Evolutionary conservation across 1,139 yeast species (phyloP), one percentile per base, ranked within the genome.

Genomic region (Sugiyamaella japonica): DNA sequence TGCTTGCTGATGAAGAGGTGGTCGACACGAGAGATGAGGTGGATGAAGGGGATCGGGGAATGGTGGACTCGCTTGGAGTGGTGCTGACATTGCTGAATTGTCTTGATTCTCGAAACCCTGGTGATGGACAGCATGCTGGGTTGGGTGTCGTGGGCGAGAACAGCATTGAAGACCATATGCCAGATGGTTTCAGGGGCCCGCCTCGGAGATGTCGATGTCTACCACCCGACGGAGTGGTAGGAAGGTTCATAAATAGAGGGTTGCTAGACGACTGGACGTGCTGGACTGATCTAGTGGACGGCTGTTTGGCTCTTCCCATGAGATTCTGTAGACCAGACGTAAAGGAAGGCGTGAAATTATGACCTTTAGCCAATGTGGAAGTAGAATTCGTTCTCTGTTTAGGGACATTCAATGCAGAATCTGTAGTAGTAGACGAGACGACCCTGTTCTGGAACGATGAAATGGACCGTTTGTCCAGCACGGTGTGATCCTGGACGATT

Each of bases 391-490:
- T 17, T 29, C 55, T 17, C 13, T 43, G 58, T 44, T 44, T 50
- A 15, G 58, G 53, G 25, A 52, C 23, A 34, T 50, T 45, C 17
- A 55, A 41, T 36, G 37, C 45, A 13, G 48, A 36, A 36, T 53
- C 17, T 36, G 39, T 40, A 15, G 39, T 36, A 2, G 4, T 4
- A n/a, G 43, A 15, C 12, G 64, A 62, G 15, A 59, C 60, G n/a
- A 66, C 61, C 10, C 72, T 64, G 28, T 57, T 59, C 25, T 64
- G 63, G 62, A 71, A 70, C 17, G 60, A 52, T n/a, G 66, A 58
- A 12, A 71, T 62, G 3, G 66, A 58, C 34, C 64, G 62, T 13
- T 62, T 56, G 20, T 65, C 57, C 1, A 68, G 56, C 31, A 54
- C 56, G n/a, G 53, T 59, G 7, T 65, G 52, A 42, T 61, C 68